Conservation (phyloP, 1,139 yeast genomes). For the Suhomyces maxii region DNA sequence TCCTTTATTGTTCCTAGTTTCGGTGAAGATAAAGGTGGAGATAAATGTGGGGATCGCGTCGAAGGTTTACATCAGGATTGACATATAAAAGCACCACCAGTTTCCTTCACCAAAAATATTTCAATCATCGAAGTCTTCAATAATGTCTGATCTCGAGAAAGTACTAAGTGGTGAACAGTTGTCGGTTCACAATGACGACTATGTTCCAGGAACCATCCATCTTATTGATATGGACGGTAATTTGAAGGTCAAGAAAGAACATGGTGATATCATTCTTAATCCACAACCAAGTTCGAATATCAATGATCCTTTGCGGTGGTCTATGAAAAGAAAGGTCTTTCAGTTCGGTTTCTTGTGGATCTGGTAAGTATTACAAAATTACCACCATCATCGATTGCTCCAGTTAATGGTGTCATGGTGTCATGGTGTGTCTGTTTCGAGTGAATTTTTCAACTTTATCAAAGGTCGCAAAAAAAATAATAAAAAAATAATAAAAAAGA, state of each 20-base stretch:
- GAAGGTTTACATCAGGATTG: no score
- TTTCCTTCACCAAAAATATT: no score
- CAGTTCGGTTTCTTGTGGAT: slow-evolving; percentile 36
- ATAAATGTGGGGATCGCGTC: no score
- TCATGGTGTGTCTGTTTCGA: no score
- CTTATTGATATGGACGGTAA: slow-evolving; percentile 49
- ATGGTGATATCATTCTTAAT: slow-evolving; percentile 27
- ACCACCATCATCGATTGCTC: background rate
- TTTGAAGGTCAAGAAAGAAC: slow-evolving; percentile 33
- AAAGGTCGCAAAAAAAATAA: no score
- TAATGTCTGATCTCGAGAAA: background rate
- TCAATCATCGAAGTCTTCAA: background rate
- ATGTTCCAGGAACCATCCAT: slow-evolving; percentile 62
- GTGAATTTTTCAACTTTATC: background rate
- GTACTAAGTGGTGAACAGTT: slow-evolving; percentile 1
- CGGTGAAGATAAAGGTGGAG: no score
- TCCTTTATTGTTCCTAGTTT: no score
- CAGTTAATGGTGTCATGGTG: no score
- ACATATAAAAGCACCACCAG: no score
- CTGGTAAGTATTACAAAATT: slow-evolving; percentile 11
- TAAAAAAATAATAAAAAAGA: no score
- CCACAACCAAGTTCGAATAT: slow-evolving; percentile 40
- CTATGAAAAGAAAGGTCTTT: slow-evolving; percentile 27
- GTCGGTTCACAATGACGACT: background rate
- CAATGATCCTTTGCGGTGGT: slow-evolving; percentile 44